Evolutionary conservation across 306 rosid genomes (phyloP), one percentile per base, ranked within the genome.

Genomic region (Cercis canadensis): DNA sequence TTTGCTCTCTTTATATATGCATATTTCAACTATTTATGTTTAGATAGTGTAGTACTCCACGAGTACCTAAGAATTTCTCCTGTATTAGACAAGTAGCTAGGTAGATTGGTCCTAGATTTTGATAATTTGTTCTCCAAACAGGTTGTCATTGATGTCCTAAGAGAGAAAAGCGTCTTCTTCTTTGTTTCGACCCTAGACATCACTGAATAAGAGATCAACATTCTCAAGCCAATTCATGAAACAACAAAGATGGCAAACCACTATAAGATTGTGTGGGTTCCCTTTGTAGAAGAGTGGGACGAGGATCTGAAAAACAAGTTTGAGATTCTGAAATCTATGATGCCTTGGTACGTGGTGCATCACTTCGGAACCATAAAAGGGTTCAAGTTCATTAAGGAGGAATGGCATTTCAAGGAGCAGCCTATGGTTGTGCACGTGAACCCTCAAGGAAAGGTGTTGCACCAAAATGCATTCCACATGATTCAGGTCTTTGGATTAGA

Each of bases 251-350:
- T 52, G 0, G 70, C 76, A 0, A 58, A 72, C 0, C 63, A 72
- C 5, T 80, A 83, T 33, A 83, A 78, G 67, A 88, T 92, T 45
- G 82, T 92, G 8, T 92, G 97, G 96, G 34, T 88, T 33, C 96
- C 92, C 0, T 58, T 85, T 7, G 92, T 92, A 14, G 92, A 83
- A 41, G 51, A 62, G 36, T 85, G 95, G 92, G 74, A 14, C 0
- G 89, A 85, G 0, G 82, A 83, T 4, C 7, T 69, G 44, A 60
- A 24, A 12, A 85, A 78, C 83, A 87, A 76, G 83, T 91, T 83
- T 12, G 92, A 91, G 12, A 9, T 7, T 6, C 39, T 87, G 33
- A 76, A 75, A 16, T 39, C 70, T 3, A 82, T 65, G 81, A 82
- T 92, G 84, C 85, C 87, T 0, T 92, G 96, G 92, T 72, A 58